These are phyloP conservation scores for Russula griseocarnosa DNA, from an alignment of 768 basidiomycete genomes.

Conservation along the genomic window DNA sequence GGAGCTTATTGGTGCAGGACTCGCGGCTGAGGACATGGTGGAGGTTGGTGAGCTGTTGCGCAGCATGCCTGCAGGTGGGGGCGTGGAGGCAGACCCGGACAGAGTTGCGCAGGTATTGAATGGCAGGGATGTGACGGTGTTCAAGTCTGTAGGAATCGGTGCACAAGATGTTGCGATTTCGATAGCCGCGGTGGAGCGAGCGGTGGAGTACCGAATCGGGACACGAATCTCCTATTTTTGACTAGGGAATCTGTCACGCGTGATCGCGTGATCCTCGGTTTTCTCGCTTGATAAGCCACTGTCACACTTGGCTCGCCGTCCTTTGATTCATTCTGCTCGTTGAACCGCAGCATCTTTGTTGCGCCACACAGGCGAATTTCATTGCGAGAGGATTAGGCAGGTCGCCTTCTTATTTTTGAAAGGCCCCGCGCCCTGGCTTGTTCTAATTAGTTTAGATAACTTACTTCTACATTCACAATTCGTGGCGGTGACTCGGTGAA, in stretches of 20 bases:
- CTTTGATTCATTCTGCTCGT: background rate
- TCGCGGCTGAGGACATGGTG: slow-evolving; percentile 42
- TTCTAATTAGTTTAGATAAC: background rate
- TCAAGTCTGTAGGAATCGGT: slow-evolving; percentile 86
- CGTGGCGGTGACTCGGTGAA: too few species aligned
- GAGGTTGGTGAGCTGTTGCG: slow-evolving; percentile 68
- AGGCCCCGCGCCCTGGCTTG: background rate
- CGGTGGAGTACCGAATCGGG: too few species aligned
- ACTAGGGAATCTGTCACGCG: background rate
- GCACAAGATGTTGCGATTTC: slow-evolving; percentile 81
- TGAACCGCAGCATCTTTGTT: background rate
- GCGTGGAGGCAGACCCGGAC: too few species aligned
- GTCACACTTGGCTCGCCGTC: background rate
- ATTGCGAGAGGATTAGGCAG: background rate
- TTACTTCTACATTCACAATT: background rate
- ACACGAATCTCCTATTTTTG: background rate
- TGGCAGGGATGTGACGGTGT: slow-evolving; percentile 55
- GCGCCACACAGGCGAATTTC: too few species aligned
- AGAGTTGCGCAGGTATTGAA: slow-evolving; percentile 26
- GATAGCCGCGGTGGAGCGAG: too few species aligned
- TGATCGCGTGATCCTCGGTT: background rate
- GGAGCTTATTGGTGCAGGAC: slow-evolving; percentile 54
- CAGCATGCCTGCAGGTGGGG: background rate
- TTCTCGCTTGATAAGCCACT: background rate
- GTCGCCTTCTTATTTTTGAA: background rate